Conservation (phyloP, 352 stramenopile species). For the Globisporangium ultimum region DNA sequence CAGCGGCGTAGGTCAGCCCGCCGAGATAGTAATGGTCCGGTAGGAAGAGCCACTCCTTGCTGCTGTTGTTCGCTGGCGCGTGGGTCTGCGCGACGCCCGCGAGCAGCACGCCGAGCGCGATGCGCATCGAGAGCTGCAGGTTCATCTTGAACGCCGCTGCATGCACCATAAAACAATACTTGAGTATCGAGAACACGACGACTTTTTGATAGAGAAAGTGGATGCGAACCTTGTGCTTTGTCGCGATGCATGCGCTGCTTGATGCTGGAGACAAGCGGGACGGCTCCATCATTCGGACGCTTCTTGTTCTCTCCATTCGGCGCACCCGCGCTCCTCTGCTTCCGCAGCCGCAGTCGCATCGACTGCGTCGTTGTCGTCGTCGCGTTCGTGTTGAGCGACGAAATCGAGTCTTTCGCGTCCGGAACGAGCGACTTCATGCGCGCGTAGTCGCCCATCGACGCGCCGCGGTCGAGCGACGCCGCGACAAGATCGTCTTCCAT, state of each 20-base stretch:
- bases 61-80: constrained; percentile 17
- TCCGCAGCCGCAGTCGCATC: constrained; percentile 6
- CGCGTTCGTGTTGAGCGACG: neutral
- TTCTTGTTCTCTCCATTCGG: neutral
- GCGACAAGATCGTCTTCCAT: neutral
- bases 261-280: constrained; percentile 21
- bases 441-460: constrained; percentile 8
- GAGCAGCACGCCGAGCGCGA: constrained; percentile 57
- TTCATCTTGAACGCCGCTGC: constrained; percentile 35
- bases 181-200: neutral
- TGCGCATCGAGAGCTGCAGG: constrained; percentile 33
- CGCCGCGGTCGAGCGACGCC: constrained; percentile 2
- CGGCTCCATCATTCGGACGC: too few relatives aligned
- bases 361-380: constrained; percentile 22
- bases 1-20: constrained; percentile 54
- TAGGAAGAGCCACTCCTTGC: constrained; percentile 41
- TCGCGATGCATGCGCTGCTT: constrained; percentile 36
- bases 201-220: too few relatives aligned
- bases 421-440: neutral
- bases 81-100: constrained; percentile 54
- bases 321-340: constrained; percentile 1
- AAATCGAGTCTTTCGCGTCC: neutral
- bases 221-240: constrained; percentile 21
- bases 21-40: constrained; percentile 63
- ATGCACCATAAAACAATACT: neutral